A percentile compares a stretch with the other conserved stretches of the same genome.
Conservation (phyloP, 805 yeast species). For the Starmerella vaccinii region DNA sequence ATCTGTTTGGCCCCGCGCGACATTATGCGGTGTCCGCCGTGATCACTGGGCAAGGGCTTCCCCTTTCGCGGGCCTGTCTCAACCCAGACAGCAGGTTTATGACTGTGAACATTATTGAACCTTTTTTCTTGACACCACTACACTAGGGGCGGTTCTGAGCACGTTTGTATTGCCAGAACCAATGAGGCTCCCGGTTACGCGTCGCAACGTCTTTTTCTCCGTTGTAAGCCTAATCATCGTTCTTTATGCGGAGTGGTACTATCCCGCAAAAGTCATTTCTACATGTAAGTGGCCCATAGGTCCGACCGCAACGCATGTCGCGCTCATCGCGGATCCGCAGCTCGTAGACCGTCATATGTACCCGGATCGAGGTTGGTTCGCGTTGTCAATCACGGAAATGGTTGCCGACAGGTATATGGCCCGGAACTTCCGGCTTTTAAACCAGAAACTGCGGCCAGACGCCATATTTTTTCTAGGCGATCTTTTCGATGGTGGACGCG, state of each 20-base stretch:
- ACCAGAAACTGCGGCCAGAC: constrained; percentile 57
- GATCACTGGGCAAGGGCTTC: background rate
- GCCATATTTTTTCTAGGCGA: constrained; percentile 78
- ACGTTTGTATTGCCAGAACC: background rate
- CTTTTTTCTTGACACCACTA: background rate
- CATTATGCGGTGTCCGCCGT: too few species aligned
- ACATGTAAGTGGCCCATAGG: constrained; percentile 48
- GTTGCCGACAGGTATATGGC: constrained; percentile 71
- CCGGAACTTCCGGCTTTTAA: constrained; percentile 57
- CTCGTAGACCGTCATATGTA: constrained; percentile 81
- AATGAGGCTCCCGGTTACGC: constrained; percentile 7
- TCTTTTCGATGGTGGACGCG: constrained; percentile 88
- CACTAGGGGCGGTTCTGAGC: constrained; percentile 1
- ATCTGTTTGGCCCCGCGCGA: too few species aligned
- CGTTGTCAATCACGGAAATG: constrained; percentile 46
- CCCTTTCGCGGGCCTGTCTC: background rate
- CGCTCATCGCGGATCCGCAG: constrained; percentile 87
- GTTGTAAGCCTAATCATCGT: constrained; percentile 36
- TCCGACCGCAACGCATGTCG: constrained; percentile 30
- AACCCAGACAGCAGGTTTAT: background rate
- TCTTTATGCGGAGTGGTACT: constrained; percentile 46
- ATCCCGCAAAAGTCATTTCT: constrained; percentile 38
- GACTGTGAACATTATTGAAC: background rate
- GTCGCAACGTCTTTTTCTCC: constrained; percentile 1
- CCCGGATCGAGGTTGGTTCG: constrained; percentile 49